Base-by-base conservation (phyloP, 2,329 filamentous ascomycete genomes). In the Fusarium buharicum region DNA sequence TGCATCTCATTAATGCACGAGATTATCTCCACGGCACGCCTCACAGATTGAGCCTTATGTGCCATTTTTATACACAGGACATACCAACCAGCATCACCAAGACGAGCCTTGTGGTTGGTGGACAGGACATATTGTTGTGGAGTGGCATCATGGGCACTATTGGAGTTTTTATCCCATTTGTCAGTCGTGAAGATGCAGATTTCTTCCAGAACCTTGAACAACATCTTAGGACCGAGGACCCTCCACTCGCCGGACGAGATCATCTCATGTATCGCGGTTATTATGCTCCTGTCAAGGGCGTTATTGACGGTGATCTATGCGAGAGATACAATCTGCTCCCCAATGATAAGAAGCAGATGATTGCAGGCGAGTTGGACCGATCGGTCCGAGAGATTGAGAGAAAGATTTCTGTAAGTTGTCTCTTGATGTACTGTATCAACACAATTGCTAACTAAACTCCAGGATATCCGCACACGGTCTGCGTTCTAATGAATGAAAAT, bases 141-240 rank as follows among this genome's bases (percentile, higher is more conserved):
- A 91, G 90, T 64, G 96, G 96, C 17, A 82, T 99, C 16, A 94
- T 97, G 77, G 96, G 95, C 44, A 98, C 95, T 0, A 86, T 99
- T 34, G 95, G 94, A 44, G 92, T 97, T 49, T 84, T 99, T 43
- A 90, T 99, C 41, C 95, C 96, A 0, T 98, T 99, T 73, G 82
- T 93, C 41, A 90, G 89, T 62, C 90, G 96, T 33, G 93, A 98
- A 73, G 94, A 98, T 70, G 91, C 96, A 45, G 95, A 98, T 75
- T 98, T 99, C 79, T 99, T 99, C 85, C 93, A 97, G 75, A 92
- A 87, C 59, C 83, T 99, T 20, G 95, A 99, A 78, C 88, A 90
- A 72, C 91, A 96, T 72, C 83, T 99, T 74, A 86, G 94, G 43
- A 87, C 85, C 12, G 92, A 97, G 72, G 93, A 97, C 72, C 85